Percentiles rank a stretch among this genome's conserved stretches.
Evolutionary conservation across 2,329 filamentous ascomycete genomes (phyloP).

Genomic region (Scorias spongiosa): DNA sequence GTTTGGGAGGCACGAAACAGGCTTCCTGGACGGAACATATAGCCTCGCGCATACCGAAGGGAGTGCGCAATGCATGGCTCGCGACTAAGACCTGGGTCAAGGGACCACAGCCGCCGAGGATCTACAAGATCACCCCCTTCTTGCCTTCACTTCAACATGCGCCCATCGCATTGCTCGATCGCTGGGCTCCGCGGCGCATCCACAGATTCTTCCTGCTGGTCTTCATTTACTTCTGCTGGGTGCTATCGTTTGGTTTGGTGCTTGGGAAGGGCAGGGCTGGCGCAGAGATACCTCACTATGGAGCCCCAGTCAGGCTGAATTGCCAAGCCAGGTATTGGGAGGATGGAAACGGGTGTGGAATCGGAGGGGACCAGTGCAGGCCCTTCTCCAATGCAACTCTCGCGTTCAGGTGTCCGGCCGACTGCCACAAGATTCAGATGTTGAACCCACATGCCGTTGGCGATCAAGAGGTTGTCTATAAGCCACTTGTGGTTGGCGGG

Average conservation of each 20-base stretch:
- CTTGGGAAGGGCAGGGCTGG: conserved; percentile 44
- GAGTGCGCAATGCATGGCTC: conserved; percentile 5
- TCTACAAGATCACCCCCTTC: conserved; percentile 31
- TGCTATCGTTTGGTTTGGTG: conserved; percentile 50
- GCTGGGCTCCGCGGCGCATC: conserved; percentile 39
- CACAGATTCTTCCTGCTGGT: conserved; percentile 42
- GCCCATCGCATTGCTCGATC: conserved; percentile 46
- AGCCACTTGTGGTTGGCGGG: conserved; percentile 37
- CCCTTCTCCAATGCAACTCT: conserved; percentile 55
- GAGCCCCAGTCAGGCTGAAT: conserved; percentile 44
- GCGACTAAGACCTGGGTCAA: conserved; percentile 24
- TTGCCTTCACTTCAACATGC: conserved; percentile 50
- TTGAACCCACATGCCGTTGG: conserved; percentile 63
- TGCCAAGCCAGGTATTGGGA: conserved; percentile 55
- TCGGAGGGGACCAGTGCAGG: conserved; percentile 56
- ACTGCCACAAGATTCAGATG: conserved; percentile 47
- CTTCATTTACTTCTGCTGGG: conserved; percentile 48
- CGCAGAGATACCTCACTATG: conserved; percentile 50
- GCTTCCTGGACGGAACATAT: conserved; percentile 12
- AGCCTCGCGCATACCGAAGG: conserved; percentile 12
- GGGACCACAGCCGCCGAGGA: conserved; percentile 28
- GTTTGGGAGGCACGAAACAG: conserved; percentile 4
- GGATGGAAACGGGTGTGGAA: conserved; percentile 51
- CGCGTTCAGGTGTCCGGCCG: conserved; percentile 57
- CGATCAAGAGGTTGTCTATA: conserved; percentile 41